Base-by-base conservation (phyloP, 139 green algal species). In the Chlorella sp. region DNA sequence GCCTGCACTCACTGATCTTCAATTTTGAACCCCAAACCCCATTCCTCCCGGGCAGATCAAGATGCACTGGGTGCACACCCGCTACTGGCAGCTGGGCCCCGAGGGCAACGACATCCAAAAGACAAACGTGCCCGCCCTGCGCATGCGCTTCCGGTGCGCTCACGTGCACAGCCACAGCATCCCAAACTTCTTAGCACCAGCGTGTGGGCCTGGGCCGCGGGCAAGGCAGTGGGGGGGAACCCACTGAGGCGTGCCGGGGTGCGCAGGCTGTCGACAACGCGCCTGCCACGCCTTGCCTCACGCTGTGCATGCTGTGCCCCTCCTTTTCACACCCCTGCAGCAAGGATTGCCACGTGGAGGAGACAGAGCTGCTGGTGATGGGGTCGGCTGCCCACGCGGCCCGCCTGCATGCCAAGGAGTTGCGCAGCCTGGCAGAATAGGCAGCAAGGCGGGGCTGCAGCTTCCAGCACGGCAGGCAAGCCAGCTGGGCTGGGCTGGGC, bases 91-190 rank as follows among this genome's bases (percentile, higher is more conserved):
- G 88, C 91, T 92, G 3, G 98, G 98, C 30, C 96, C 96, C 0
- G 95, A 97, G 57, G 98, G 97, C 76, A 99, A 99, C 92, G 97
- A 99, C 95, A 99, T 99, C 81, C 95, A 99, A 83, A 98, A 98
- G 92, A 99, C 97, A 57, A 99, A 99, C 92, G 98, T 99, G 88
- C 98, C 98, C 57, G 97, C 98, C 89, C 94, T 99, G 87, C 95
- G 98, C 76, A 94, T 99, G 92, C 93, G 97, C 48, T 99, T 99
- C 94, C 92, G 97, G 85, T 93, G n/a, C 15, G 71, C 28, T 0
- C 14, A 19, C 39, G 39, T 5, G 77, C 37, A 15, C 7, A n/a
- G 37, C 18, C n/a, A 2, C 7, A 19, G 76, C 12, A 26, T 48
- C 9, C 48, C 48, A 16, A 57, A 9, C 9, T 57, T 5, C 48